Base-by-base conservation (phyloP, 2,329 filamentous ascomycete species). In the Exophiala sp. region DNA sequence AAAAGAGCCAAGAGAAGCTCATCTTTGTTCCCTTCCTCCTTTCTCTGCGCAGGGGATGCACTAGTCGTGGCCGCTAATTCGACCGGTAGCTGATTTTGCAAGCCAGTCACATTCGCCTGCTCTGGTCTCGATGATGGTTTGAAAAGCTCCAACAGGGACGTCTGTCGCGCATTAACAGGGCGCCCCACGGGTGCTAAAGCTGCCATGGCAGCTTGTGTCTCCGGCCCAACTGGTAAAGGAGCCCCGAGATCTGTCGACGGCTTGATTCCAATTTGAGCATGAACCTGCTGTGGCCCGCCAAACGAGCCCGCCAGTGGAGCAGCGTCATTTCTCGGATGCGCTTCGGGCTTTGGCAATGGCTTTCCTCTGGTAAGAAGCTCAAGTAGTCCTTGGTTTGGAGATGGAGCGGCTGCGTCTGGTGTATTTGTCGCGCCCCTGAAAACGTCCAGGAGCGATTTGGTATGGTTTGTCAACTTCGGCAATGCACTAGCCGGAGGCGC, bases 401-500 rank as follows among this genome's bases (percentile, higher is more conserved):
- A 72, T 50, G 34, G 3, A 3, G 24, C 6, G 5, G 52, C 35
- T 21, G 34, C 42, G 12, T 20, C 18, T 20, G 49, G 20, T 49
- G 50, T 35, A 21, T 47, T 59, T 10, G 43, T 42, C 43, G 47
- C 43, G 12, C 38, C 46, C 40, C 78, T 84, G 71, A 86, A 84
- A 1, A 79, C 75, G 61, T 78, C 81, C 45, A 86, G 69, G 33
- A 86, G 66, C n/a, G 75, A 75, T 54, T 80, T 71, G 1, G 80
- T 75, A 65, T 86, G 82, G 10, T 75, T 75, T 34, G 73, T 84
- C 32, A 85, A 74, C 36, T 78, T 73, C 12, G 83, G 82, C 20
- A 86, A 65, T 47, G 80, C 79, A 65, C 61, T 82, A 67, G 82
- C 79, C 33, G 79, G 75, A 1, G 82, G 83, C 29, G 79, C 74